Evolutionary conservation across 2,329 filamentous ascomycete species (phyloP), one percentile per base, ranked within the genome.

Genomic region (Fusarium humuli): DNA sequence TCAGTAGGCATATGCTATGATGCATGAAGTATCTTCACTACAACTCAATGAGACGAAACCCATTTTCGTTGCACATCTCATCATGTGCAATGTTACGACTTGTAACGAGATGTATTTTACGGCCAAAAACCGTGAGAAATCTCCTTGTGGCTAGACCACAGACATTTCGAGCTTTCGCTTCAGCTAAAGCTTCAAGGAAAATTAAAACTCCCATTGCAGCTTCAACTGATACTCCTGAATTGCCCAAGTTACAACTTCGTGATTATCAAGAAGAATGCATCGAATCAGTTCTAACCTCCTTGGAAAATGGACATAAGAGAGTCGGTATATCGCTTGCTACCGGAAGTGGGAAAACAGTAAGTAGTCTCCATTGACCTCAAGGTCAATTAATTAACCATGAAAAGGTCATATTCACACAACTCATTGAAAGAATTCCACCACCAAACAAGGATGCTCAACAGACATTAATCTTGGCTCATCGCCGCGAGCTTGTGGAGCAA

Each of bases 191-290:
- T 37, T n/a, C 34, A 37, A 12, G 6, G 34, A 37, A 37, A 37
- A n/a, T 10, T 3, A 37, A 37, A 37, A 37, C 34, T n/a, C 18
- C 34, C 10, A 37, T n/a, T 27, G 4, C n/a, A 29, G 71, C 75
- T 25, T 70, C 76, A 13, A 55, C 72, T 11, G 22, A 69, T 27
- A 41, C 63, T 58, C 63, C 63, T 46, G 59, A 65, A 7, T 48
- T 44, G 30, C 72, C 67, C 30, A 80, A 80, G 56, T 68, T 95
- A 57, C 86, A 86, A 59, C 88, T 97, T 44, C 91, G 94, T 71
- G 85, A 92, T 73, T 98, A 97, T 76, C 94, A 98, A 78, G 91
- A 96, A 83, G 94, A 97, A 85, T 97, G 93, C 76, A 97, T 98
- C 65, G 88, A 92, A 75, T 90, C 94, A 0, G 92, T 97, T 5